A percentile compares a stretch with the other conserved stretches of the same genome.
Evolutionary conservation across 2,329 filamentous ascomycete genomes (phyloP).

Genomic region (Xylariaceae sp.): DNA sequence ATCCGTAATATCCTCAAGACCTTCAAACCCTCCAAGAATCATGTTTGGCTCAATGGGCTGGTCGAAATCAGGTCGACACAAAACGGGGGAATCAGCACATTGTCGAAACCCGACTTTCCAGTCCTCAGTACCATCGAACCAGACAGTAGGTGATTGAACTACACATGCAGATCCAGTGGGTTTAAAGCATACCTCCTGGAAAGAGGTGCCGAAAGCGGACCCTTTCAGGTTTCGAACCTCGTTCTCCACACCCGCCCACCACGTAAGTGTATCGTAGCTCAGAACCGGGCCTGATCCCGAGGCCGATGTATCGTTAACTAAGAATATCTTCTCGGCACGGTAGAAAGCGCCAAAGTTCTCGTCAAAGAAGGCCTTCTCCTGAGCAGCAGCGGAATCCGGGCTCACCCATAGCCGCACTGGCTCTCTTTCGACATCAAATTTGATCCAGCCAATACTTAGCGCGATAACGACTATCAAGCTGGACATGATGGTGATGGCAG

Average conservation of each 20-base stretch:
- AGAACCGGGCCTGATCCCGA: conserved; percentile 68
- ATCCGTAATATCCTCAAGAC: conserved; percentile 60
- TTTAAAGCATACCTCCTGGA: conserved; percentile 90
- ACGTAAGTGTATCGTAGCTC: conserved; percentile 78
- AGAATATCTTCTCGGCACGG: conserved; percentile 84
- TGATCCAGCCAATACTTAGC: conserved; percentile 80
- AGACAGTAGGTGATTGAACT: conserved; percentile 85
- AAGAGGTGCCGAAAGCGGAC: conserved; percentile 56
- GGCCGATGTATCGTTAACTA: conserved; percentile 76
- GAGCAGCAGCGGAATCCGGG: conserved; percentile 79
- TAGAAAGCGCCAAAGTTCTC: conserved; percentile 92
- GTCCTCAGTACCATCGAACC: conserved; percentile 63
- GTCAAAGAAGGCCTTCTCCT: conserved; percentile 94
- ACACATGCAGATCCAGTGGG: conserved; percentile 86
- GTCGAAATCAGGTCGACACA: conserved; percentile 81
- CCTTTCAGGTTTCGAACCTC: conserved; percentile 70
- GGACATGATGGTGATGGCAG: conserved; percentile 70
- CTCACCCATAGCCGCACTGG: conserved; percentile 96
- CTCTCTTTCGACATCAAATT: conserved; percentile 83
- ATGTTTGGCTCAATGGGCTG: conserved; percentile 83
- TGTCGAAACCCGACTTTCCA: conserved; percentile 69
- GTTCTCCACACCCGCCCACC: conserved; percentile 91
- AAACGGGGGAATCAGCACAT: conserved; percentile 74
- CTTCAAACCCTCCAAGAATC: conserved; percentile 74
- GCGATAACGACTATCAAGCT: conserved; percentile 72